Base-by-base conservation (phyloP, 2,329 filamentous ascomycete species). In the Ceratocystis papillata region DNA sequence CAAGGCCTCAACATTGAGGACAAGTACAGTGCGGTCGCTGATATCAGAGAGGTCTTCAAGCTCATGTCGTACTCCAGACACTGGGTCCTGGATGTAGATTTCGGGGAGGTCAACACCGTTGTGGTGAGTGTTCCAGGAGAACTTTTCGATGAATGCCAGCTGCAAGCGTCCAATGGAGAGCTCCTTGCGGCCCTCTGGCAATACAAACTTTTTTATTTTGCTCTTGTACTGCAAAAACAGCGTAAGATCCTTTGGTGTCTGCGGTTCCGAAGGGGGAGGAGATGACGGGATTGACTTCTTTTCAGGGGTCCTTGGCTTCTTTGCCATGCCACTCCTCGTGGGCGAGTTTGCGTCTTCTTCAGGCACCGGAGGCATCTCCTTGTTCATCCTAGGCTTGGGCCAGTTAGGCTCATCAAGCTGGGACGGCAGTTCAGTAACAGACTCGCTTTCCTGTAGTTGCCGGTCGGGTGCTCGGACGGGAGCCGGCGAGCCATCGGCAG, bases 111-210 rank as follows among this genome's bases (percentile, higher is more conserved):
- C 94, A 15, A 86, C 84, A 6, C 94, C 94, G 72, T 96, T 95
- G 68, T 90, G 88, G 71, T 97, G 92, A 0, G 93, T 96, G 71
- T 96, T 97, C 92, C 95, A 99, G 0, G 93, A 94, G 73, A 99
- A 99, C 74, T 96, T 99, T 71, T 99, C 94, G 71, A 99, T 99
- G 71, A 99, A 99, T 0, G 94, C 93, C 33, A 99, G 81, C 74
- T 99, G 93, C 67, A 99, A 76, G 28, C 92, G 84, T 0, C 91
- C 91, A 67, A 96, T 87, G 2, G 90, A 93, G 10, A 99, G 80
- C 69, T 93, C 90, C 41, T 87, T 86, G 70, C 87, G 87, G 1
- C 93, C 93, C 73, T 95, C 91, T 0, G 89, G 79, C 44, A 97
- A 82, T 17, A 96, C 85, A 73, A 95, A 95, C 74, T 97, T 97